phyloP scores from a whole-genome alignment of 371 early-diverging fungal species.

The Mucor lusitanicus region DNA sequence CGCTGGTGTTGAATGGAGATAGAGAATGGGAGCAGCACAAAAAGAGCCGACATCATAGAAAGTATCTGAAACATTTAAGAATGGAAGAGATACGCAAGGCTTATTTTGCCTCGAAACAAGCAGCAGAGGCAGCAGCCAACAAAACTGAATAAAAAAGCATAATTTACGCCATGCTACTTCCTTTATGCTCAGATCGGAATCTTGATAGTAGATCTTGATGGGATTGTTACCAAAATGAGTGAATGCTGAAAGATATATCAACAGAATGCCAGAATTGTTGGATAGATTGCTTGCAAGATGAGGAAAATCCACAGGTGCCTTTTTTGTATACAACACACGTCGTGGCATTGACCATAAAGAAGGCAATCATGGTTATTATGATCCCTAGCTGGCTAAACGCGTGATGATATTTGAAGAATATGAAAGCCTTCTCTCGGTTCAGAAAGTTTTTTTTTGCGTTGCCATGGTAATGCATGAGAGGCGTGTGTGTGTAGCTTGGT shows the following conservation, averaged over 20 bases:
- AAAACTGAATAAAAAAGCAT: neutral
- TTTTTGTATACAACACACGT: constrained; percentile 63
- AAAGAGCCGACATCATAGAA: constrained; percentile 63
- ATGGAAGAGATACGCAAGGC: constrained; percentile 21
- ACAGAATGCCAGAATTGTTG: constrained; percentile 32
- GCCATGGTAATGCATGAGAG: neutral
- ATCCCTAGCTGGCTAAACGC: neutral
- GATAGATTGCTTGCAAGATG: constrained; percentile 32
- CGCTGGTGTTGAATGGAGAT: constrained; percentile 68
- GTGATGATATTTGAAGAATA: neutral
- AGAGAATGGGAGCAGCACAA: constrained; percentile 70
- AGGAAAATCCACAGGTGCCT: constrained; percentile 42
- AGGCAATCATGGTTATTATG: constrained; percentile 27
- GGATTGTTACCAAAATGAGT: neutral
- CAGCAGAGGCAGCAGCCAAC: neutral
- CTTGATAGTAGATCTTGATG: neutral
- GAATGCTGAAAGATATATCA: constrained; percentile 38
- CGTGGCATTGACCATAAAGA: constrained; percentile 67
- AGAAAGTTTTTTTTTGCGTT: neutral
- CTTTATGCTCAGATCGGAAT: neutral
- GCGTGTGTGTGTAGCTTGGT: neutral
- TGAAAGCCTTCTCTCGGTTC: constrained; percentile 5
- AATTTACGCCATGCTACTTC: neutral
- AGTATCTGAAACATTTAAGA: constrained; percentile 32
- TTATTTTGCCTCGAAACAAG: constrained; percentile 15